phyloP scores from a whole-genome alignment of 352 stramenopile genomes.

The Aphanomyces stellatus region DNA sequence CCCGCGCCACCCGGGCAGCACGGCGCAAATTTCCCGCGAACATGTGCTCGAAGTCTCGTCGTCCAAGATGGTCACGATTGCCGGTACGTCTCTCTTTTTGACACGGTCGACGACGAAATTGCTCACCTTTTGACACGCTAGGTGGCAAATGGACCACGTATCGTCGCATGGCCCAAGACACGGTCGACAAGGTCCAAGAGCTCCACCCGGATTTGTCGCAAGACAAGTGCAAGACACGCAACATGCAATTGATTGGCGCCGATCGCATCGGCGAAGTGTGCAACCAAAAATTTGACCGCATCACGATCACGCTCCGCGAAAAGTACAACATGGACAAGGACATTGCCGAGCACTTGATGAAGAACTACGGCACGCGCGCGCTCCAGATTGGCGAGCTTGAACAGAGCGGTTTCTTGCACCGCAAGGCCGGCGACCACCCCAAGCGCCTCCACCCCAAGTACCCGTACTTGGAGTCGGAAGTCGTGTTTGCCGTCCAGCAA shows the following conservation, averaged over 20 bases:
- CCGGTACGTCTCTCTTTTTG: too few species aligned
- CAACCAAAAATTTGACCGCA: slow-evolving; percentile 95
- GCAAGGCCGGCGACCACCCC: slow-evolving; percentile 76
- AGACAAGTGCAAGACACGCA: slow-evolving; percentile 59
- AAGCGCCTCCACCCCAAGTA: slow-evolving; percentile 90
- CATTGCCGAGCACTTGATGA: slow-evolving; percentile 91
- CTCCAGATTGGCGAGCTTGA: slow-evolving; percentile 93
- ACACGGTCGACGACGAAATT: too few species aligned
- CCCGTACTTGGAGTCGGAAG: slow-evolving; percentile 92
- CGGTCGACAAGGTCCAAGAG: slow-evolving; percentile 85
- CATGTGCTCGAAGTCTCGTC: slow-evolving; percentile 90
- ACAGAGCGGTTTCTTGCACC: slow-evolving; percentile 67
- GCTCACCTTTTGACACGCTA: too few species aligned
- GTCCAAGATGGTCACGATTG: slow-evolving; percentile 91
- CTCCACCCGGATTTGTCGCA: slow-evolving; percentile 53
- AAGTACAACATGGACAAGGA: slow-evolving; percentile 92
- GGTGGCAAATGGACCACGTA: slow-evolving; percentile 98
- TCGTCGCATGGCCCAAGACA: slow-evolving; percentile 93
- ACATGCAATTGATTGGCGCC: slow-evolving; percentile 80
- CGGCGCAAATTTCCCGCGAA: slow-evolving; percentile 87
- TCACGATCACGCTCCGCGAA: slow-evolving; percentile 89
- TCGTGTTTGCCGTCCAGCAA: slow-evolving; percentile 88
- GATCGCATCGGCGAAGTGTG: slow-evolving; percentile 90
- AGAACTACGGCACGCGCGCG: slow-evolving; percentile 94
- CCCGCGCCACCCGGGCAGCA: slow-evolving; percentile 73